phyloP scores from a whole-genome alignment of 2,329 filamentous ascomycete genomes.

The Tympanopsis confertula region DNA sequence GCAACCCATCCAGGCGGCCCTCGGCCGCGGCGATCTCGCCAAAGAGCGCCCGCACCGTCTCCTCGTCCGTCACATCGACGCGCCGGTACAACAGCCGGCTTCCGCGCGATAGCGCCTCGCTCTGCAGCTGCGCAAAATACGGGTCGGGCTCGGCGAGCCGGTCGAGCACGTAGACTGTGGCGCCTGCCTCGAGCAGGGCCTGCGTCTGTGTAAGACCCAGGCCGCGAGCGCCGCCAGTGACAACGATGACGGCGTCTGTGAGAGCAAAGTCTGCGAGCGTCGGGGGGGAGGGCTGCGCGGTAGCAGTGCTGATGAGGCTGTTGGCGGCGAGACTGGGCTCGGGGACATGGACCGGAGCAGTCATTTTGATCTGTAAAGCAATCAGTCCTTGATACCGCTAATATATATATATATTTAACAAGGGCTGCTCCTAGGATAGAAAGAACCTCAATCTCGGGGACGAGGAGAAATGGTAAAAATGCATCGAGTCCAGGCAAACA shows the following conservation, averaged over 20 bases:
- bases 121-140: constrained; percentile 49
- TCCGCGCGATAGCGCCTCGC: constrained; percentile 45
- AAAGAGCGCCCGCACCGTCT: constrained; percentile 44
- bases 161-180: constrained; percentile 51
- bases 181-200: constrained; percentile 64
- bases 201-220: constrained; percentile 66
- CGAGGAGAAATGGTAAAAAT: too few species aligned
- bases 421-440: too few species aligned
- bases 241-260: constrained; percentile 53
- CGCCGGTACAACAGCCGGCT: constrained; percentile 55
- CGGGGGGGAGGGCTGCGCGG: too few species aligned
- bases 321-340: too few species aligned
- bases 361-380: too few species aligned
- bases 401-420: too few species aligned
- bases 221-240: constrained; percentile 62
- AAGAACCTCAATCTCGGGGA: too few species aligned
- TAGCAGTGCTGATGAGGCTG: too few species aligned
- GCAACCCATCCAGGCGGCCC: constrained; percentile 51
- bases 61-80: constrained; percentile 55
- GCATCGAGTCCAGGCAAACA: too few species aligned
- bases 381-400: too few species aligned
- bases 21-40: constrained; percentile 47
- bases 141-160: constrained; percentile 33
- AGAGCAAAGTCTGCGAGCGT: constrained; percentile 65
- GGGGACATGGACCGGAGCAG: too few species aligned